Evolutionary conservation across 2,329 filamentous ascomycete genomes (phyloP).

Genomic region (Sordariomycetes sp.): DNA sequence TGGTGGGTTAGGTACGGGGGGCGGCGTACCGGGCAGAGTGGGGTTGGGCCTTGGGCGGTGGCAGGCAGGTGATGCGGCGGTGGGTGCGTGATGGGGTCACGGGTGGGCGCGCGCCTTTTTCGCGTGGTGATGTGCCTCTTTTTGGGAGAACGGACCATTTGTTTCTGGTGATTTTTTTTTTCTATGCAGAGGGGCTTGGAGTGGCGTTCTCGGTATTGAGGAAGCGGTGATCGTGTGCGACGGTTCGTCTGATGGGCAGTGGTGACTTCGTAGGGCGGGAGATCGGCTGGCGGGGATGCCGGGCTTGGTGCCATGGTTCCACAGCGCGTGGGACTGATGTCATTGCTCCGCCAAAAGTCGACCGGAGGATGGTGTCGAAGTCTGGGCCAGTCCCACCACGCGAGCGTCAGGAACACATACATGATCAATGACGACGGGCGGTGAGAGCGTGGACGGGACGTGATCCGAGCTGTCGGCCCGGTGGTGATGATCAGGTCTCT

Average conservation of each 20-base stretch:
- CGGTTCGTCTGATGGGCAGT: background rate
- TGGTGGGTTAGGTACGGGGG: background rate
- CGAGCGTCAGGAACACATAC: background rate
- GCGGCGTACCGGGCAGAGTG: background rate
- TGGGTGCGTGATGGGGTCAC: constrained; percentile 3
- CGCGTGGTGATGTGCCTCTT: background rate
- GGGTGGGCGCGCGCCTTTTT: background rate
- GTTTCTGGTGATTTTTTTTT: background rate
- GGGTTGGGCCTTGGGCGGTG: background rate
- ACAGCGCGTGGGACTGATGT: background rate
- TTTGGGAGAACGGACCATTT: background rate
- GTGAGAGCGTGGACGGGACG: no score
- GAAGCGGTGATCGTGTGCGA: background rate
- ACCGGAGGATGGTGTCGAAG: background rate
- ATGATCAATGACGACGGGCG: no score
- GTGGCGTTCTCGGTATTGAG: background rate
- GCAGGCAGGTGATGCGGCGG: background rate
- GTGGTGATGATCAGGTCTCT: background rate
- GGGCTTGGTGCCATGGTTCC: background rate
- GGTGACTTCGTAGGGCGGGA: background rate
- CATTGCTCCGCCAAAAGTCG: background rate
- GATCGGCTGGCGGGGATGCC: background rate
- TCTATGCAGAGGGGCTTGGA: background rate
- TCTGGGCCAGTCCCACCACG: background rate
- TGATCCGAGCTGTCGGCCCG: background rate